Percentiles rank a stretch among this genome's conserved stretches.
Conservation (phyloP, 805 yeast species). For the Jamesozyma jinghongensis region DNA sequence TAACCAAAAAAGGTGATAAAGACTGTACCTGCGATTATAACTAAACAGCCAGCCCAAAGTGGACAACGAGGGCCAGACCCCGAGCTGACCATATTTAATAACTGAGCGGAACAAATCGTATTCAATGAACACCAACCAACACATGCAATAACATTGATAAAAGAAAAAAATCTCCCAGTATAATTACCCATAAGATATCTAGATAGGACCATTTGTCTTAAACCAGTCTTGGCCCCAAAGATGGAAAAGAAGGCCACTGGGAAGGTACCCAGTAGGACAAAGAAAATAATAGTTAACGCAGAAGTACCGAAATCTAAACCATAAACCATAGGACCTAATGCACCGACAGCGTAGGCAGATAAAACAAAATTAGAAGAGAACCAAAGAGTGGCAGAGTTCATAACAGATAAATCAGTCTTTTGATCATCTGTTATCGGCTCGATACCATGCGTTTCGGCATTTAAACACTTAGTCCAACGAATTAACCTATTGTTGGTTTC, state of each 20-base stretch:
- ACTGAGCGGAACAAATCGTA: slow-evolving; percentile 80
- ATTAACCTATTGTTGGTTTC: not conserved
- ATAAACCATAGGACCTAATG: slow-evolving; percentile 53
- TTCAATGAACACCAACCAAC: slow-evolving; percentile 94
- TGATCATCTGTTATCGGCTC: slow-evolving; percentile 74
- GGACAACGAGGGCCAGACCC: slow-evolving; percentile 47
- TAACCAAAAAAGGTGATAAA: slow-evolving; percentile 77
- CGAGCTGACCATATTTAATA: slow-evolving; percentile 64
- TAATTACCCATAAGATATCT: slow-evolving; percentile 68
- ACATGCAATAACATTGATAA: slow-evolving; percentile 74
- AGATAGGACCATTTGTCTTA: slow-evolving; percentile 78
- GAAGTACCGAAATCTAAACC: slow-evolving; percentile 67
- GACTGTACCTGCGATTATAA: slow-evolving; percentile 58
- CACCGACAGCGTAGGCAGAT: slow-evolving; percentile 75
- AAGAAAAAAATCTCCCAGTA: slow-evolving; percentile 66
- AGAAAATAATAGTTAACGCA: slow-evolving; percentile 57
- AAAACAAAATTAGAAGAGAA: slow-evolving; percentile 80
- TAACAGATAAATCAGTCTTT: slow-evolving; percentile 51
- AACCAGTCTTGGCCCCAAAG: slow-evolving; percentile 78
- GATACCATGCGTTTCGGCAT: slow-evolving; percentile 65
- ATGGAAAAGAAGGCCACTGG: slow-evolving; percentile 77
- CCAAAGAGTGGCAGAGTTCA: slow-evolving; percentile 81
- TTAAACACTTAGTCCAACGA: slow-evolving; percentile 10
- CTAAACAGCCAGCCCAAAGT: slow-evolving; percentile 83
- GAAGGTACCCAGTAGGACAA: slow-evolving; percentile 58